Conservation (phyloP, 2,329 filamentous ascomycete genomes). For the Monosporascus sp. region DNA sequence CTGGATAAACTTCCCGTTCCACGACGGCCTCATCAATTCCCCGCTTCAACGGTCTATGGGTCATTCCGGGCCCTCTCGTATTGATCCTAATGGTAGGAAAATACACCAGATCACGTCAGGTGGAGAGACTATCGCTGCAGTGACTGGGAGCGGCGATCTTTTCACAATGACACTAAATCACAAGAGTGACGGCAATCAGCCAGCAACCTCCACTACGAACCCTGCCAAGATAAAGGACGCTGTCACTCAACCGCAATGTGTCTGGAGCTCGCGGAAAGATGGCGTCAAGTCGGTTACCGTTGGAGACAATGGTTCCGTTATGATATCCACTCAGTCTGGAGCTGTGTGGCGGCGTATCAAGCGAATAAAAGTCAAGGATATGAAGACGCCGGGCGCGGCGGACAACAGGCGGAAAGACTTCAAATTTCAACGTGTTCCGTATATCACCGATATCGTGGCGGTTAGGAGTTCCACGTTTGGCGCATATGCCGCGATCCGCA, state of each 20-base stretch:
- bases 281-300: slow-evolving; percentile 83
- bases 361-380: slow-evolving; percentile 72
- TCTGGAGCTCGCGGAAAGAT: slow-evolving; percentile 86
- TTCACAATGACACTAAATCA: slow-evolving; percentile 77
- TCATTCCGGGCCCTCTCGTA: slow-evolving; percentile 59
- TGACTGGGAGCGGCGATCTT: slow-evolving; percentile 79
- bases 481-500: slow-evolving; percentile 80
- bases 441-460: slow-evolving; percentile 75
- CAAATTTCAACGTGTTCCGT: slow-evolving; percentile 89
- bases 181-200: slow-evolving; percentile 55
- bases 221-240: slow-evolving; percentile 84
- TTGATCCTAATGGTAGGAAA: slow-evolving; percentile 59
- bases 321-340: slow-evolving; percentile 86
- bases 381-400: slow-evolving; percentile 29
- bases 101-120: slow-evolving; percentile 76
- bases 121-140: slow-evolving; percentile 84
- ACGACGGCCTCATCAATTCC: slow-evolving; percentile 64
- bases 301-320: slow-evolving; percentile 89
- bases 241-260: slow-evolving; percentile 69
- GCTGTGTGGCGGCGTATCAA: slow-evolving; percentile 89
- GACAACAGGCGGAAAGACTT: slow-evolving; percentile 76
- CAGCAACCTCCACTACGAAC: slow-evolving; percentile 77
- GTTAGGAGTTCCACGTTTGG: slow-evolving; percentile 87
- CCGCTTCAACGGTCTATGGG: slow-evolving; percentile 51
- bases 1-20: slow-evolving; percentile 75